Evolutionary conservation across 2,329 filamentous ascomycete genomes (phyloP).

Genomic region (Alternaria consortialis): DNA sequence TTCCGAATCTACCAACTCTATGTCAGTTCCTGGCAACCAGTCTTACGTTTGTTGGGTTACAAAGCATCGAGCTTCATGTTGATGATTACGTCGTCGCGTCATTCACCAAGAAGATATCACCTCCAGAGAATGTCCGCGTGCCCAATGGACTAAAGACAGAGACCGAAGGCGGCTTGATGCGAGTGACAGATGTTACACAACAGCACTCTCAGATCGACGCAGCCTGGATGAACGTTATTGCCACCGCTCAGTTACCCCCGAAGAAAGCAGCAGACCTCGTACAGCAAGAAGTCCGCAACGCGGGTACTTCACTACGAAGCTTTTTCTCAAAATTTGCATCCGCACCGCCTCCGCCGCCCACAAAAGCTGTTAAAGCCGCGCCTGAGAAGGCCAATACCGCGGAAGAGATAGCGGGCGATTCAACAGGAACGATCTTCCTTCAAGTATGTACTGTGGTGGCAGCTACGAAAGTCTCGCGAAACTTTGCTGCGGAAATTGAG

Average conservation of each 20-base stretch:
- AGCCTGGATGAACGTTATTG: conserved; percentile 84
- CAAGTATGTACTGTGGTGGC: conserved; percentile 86
- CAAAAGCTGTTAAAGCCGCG: conserved; percentile 31
- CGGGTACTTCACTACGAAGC: conserved; percentile 48
- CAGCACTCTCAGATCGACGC: conserved; percentile 94
- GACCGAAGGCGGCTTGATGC: conserved; percentile 90
- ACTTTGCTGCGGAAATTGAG: conserved; percentile 85
- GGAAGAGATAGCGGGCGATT: conserved; percentile 75
- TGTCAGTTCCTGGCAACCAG: conserved; percentile 94
- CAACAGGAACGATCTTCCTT: conserved; percentile 84
- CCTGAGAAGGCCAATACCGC: conserved; percentile 25
- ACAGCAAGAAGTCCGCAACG: conserved; percentile 48
- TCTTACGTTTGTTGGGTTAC: conserved; percentile 90
- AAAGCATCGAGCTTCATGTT: conserved; percentile 87
- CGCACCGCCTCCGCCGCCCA: conserved; percentile 28
- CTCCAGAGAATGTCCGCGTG: conserved; percentile 74
- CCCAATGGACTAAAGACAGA: conserved; percentile 81
- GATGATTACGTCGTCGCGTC: conserved; percentile 84
- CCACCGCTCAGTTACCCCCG: conserved; percentile 74
- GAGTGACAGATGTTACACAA: conserved; percentile 78
- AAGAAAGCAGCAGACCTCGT: conserved; percentile 46
- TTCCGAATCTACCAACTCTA: conserved; percentile 85
- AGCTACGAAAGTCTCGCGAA: conserved; percentile 74
- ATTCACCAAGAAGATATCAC: conserved; percentile 85
- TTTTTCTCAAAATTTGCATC: conserved; percentile 52